Evolutionary conservation across 345 rosid species (phyloP), one percentile per base, ranked within the genome.

Genomic region (Brassica napus): DNA sequence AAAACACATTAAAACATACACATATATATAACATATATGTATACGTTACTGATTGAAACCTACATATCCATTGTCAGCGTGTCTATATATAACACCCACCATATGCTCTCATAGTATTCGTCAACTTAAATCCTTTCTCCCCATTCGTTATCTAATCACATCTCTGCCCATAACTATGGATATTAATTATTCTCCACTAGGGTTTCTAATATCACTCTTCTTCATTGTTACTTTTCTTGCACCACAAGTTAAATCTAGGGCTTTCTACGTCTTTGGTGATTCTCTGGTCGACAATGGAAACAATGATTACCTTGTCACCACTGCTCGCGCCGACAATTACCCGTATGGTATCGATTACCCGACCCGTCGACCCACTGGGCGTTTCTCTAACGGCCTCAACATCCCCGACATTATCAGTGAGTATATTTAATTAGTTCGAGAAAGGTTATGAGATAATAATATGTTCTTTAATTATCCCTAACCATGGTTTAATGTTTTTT

Each of bases 221-320:
- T n/a, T 72, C 52, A 24, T 62, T 37, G 73, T 68, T 24, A 68
- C 75, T 9, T 69, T 58, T 44, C 80, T 80, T 54, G 69, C 71
- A 63, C 78, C 79, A 10, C 86, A 62, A 47, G 86, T 83, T 6
- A 82, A 86, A 66, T 88, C 87, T 62, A 85, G 96, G 68, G 90
- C 91, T 6, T 90, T 88, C 85, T 90, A 84, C 16, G 92, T 85
- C 26, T 88, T 90, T 14, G 97, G 97, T 3, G 92, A 94, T 64
- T 94, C 97, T 4, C 87, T 94, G 0, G 98, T 92, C 4, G 98
- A 94, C 70, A 94, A 85, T 81, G 97, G 97, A 77, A 94, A 94
- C 85, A 92, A 94, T 58, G 85, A 89, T 82, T 92, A 88, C 87
- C 87, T 94, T 28, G 77, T 83, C 14, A 94, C 97, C 76, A 85